Evolutionary conservation across 2,329 filamentous ascomycete genomes (phyloP), one percentile per base, ranked within the genome.

Genomic region (Fusarium coffeatum): DNA sequence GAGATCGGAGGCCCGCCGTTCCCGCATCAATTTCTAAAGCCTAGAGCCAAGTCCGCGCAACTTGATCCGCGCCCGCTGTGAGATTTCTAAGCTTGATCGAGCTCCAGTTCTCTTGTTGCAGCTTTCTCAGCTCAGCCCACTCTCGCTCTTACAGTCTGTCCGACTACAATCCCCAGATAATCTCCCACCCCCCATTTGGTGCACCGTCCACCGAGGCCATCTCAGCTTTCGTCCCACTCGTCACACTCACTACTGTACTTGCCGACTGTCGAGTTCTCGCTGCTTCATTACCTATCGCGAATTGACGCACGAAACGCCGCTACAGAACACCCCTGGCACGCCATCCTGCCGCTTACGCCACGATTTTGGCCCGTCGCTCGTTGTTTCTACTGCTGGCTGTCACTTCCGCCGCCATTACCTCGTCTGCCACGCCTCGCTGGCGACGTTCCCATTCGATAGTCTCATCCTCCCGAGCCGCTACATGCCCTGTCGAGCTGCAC

Each of bases 141-240:
- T 57, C 65, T 69, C 57, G 53, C 53, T 68, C 55, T 27, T 62
- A 57, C 54, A 65, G 54, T 71, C 63, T 57, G 66, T 70, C 66
- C 67, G 64, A 71, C 63, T 65, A 49, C 66, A 48, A 72, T 72
- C 70, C 69, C 69, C 69, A 65, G 69, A 70, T 50, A 72, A 64
- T 70, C 58, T 67, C 68, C 57, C 56, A 72, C 69, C 60, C 72
- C 71, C 67, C 63, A 37, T 69, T 68, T 60, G 70, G 69, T 72
- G 64, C 71, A 71, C 64, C 74, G 65, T 74, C 62, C 57, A 69
- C 62, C 53, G 23, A 69, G 67, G 65, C 65, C 71, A 71, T 73
- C 69, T 74, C 74, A 75, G 74, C 74, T 77, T 67, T 72, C 72
- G 78, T 79, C 75, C 76, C 75, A 77, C 76, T 76, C 56, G 57